A percentile compares a stretch with the other conserved stretches of the same genome.
phyloP scores from a whole-genome alignment of 805 yeast species.

The Lipomyces mesembrius region DNA sequence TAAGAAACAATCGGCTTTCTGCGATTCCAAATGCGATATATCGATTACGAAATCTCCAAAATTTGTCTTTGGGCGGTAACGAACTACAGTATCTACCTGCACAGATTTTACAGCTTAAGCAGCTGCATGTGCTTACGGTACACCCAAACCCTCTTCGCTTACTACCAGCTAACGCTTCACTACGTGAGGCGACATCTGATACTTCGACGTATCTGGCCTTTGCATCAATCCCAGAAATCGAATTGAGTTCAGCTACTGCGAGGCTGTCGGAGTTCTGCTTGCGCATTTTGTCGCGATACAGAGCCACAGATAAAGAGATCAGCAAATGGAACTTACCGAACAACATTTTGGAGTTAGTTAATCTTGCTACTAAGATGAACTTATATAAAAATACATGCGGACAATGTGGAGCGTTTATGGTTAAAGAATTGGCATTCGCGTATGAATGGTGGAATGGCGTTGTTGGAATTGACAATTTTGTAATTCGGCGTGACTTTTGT shows the following conservation, averaged over 20 bases:
- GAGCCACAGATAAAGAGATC: slow-evolving; percentile 33
- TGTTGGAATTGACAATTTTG: slow-evolving; percentile 32
- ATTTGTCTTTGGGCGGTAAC: slow-evolving; percentile 48
- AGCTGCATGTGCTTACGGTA: slow-evolving; percentile 43
- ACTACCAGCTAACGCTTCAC: slow-evolving; percentile 32
- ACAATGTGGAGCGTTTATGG: slow-evolving; percentile 40
- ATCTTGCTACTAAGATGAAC: slow-evolving; percentile 36
- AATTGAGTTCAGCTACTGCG: slow-evolving; percentile 1
- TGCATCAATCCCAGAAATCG: slow-evolving; percentile 5
- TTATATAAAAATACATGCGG: slow-evolving; percentile 41
- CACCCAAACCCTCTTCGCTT: slow-evolving; percentile 47
- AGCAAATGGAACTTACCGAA: slow-evolving; percentile 37
- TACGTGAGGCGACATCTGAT: slow-evolving; percentile 7
- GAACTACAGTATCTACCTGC: slow-evolving; percentile 45
- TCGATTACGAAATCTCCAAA: slow-evolving; percentile 42
- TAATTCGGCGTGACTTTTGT: slow-evolving; percentile 39
- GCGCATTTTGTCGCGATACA: slow-evolving; percentile 36
- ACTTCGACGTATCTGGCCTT: not conserved
- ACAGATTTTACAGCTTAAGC: slow-evolving; percentile 44
- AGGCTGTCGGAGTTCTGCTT: slow-evolving; percentile 35
- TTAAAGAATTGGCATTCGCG: slow-evolving; percentile 41
- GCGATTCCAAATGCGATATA: slow-evolving; percentile 46
- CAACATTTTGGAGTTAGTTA: slow-evolving; percentile 13
- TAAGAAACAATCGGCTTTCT: slow-evolving; percentile 45
- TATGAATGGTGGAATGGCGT: slow-evolving; percentile 46